Percentiles rank a stretch among this genome's conserved stretches.
These are phyloP conservation scores for Neopestalotiopsis rosae DNA, from an alignment of 2,329 filamentous ascomycete species.

Conservation along the genomic window DNA sequence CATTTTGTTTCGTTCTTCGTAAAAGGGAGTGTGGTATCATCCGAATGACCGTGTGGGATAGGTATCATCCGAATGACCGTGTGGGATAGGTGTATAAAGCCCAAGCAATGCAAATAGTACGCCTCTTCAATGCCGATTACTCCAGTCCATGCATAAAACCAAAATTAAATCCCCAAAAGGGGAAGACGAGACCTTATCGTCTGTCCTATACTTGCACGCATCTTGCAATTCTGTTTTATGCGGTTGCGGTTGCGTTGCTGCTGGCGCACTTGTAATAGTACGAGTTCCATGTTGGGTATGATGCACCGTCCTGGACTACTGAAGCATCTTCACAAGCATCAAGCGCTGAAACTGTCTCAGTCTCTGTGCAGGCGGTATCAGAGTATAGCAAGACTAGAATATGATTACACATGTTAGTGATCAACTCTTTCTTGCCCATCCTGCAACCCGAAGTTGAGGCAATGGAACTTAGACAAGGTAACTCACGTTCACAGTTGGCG, in stretches of 20 bases:
- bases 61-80: background rate
- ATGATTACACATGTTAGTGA: background rate
- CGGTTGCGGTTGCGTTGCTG: background rate
- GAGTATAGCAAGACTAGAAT: conserved; percentile 10
- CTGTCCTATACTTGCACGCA: too few relatives aligned
- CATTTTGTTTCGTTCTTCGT: background rate
- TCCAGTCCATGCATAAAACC: background rate
- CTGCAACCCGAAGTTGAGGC: too few relatives aligned
- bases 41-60: background rate
- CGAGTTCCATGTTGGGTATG: conserved; percentile 20
- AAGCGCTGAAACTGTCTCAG: background rate
- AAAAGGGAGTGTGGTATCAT: conserved; percentile 1
- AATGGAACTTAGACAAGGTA: background rate
- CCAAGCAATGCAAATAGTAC: background rate
- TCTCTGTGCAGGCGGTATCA: conserved; percentile 2
- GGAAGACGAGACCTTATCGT: too few relatives aligned
- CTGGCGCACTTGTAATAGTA: conserved; percentile 7
- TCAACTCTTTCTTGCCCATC: background rate
- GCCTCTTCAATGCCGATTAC: background rate
- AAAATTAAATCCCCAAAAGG: background rate
- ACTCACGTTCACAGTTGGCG: conserved; percentile 18
- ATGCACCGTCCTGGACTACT: background rate
- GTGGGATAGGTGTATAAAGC: background rate
- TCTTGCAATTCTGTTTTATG: background rate
- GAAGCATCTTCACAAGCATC: conserved; percentile 15